Conservation (phyloP, 2,329 filamentous ascomycete species). For the Colletotrichum sojae region DNA sequence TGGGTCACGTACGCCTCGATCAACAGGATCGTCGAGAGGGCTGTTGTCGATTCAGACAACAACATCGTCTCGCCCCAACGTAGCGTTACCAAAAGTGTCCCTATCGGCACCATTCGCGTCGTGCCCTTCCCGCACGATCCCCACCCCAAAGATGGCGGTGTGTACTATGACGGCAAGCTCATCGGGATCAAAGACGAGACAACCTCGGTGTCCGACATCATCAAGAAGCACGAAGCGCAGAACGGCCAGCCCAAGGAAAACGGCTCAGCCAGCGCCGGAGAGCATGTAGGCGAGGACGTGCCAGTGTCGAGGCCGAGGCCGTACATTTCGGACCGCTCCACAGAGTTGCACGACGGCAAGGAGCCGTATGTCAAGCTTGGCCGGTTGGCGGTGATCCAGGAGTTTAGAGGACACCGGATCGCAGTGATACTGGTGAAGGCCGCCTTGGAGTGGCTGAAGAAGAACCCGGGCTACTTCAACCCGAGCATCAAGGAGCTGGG, state of each 20-base stretch:
- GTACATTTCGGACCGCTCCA: conserved; percentile 56
- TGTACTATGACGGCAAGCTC: conserved; percentile 62
- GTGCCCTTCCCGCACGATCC: conserved; percentile 84
- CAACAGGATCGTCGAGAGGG: conserved; percentile 59
- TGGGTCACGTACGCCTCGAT: conserved; percentile 87
- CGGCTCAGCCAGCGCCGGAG: conserved; percentile 42
- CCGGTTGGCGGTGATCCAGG: conserved; percentile 77
- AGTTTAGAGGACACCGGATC: conserved; percentile 76
- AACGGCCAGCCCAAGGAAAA: conserved; percentile 13
- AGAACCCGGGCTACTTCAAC: conserved; percentile 71
- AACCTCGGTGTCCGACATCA: conserved; percentile 41
- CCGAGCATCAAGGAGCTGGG: conserved; percentile 61
- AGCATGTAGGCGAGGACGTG: conserved; percentile 40
- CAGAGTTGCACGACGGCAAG: conserved; percentile 68
- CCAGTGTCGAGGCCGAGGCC: conserved; percentile 9
- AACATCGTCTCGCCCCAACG: conserved; percentile 57
- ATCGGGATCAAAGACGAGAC: conserved; percentile 46
- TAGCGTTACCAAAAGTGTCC: conserved; percentile 61
- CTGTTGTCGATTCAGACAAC: conserved; percentile 60
- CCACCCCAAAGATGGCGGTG: conserved; percentile 68
- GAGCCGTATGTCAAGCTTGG: conserved; percentile 90
- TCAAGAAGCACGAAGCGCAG: neutral
- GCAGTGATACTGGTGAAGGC: conserved; percentile 76
- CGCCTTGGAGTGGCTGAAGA: conserved; percentile 76
- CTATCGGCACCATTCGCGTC: conserved; percentile 83